Conservation (phyloP, 2,329 filamentous ascomycete species). For the Stachybotrys elegans region DNA sequence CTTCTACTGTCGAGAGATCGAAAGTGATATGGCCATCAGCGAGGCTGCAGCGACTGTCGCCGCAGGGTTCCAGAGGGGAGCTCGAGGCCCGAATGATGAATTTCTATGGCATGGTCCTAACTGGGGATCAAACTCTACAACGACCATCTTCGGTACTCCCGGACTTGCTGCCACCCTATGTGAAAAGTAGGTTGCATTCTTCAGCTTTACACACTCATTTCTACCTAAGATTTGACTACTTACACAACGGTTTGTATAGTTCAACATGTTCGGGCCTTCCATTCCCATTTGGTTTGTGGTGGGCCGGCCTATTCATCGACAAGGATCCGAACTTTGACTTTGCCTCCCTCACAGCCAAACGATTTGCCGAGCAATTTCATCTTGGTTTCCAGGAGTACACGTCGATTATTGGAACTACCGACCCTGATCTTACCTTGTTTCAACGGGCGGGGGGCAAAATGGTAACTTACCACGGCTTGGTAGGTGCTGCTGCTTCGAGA, state of each 20-base stretch:
- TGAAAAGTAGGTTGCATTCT: background rate
- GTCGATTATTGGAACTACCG: conserved; percentile 11
- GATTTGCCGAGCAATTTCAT: conserved; percentile 8
- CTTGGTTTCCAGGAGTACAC: conserved; percentile 10
- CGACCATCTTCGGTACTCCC: background rate
- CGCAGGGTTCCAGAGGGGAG: conserved; percentile 6
- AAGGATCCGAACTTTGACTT: background rate
- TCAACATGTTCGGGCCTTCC: background rate
- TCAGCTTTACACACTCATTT: background rate
- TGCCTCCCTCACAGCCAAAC: background rate
- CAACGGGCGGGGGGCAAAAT: conserved; percentile 12
- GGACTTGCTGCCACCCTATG: background rate
- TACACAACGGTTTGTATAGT: background rate
- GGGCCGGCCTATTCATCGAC: conserved; percentile 4
- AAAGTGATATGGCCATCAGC: conserved; percentile 3
- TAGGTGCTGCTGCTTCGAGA: background rate
- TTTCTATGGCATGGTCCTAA: background rate
- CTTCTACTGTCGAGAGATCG: conserved; percentile 7
- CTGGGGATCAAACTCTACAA: background rate
- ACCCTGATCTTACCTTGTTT: conserved; percentile 11
- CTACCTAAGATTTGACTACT: background rate
- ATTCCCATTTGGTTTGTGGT: background rate
- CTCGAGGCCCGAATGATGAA: background rate
- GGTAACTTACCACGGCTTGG: conserved; percentile 13
- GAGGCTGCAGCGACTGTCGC: conserved; percentile 6